phyloP scores from a whole-genome alignment of 1,284 basidiomycete species.

The Golubevia pallescens region DNA sequence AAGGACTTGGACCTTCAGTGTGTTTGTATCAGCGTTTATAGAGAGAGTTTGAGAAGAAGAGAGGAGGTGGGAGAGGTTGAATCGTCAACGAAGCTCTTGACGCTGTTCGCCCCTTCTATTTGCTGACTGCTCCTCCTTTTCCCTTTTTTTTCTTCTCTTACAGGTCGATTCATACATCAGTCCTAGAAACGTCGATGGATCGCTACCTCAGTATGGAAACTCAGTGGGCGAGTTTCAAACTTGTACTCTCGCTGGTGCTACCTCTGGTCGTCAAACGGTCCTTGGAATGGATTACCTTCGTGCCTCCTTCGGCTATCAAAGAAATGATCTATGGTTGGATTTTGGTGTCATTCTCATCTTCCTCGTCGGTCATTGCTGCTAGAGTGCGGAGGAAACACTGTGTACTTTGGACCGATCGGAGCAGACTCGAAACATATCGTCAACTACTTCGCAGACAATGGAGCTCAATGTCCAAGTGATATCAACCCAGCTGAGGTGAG shows the following conservation, averaged over 20 bases:
- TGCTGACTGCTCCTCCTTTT: too few relatives aligned
- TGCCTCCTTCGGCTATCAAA: constrained; percentile 30
- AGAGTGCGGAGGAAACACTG: constrained; percentile 41
- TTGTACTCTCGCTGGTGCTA: constrained; percentile 36
- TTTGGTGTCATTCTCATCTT: constrained; percentile 41
- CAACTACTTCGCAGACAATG: constrained; percentile 45
- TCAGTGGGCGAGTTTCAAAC: constrained; percentile 34
- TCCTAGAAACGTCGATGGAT: constrained; percentile 18
- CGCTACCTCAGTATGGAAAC: constrained; percentile 19
- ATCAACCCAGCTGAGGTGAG: constrained; percentile 47
- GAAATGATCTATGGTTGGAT: constrained; percentile 36
- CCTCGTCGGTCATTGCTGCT: constrained; percentile 24
- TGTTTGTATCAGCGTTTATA: too few relatives aligned
- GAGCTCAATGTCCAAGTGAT: constrained; percentile 22
- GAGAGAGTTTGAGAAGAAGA: too few relatives aligned
- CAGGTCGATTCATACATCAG: constrained; percentile 35
- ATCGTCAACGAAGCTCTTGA: too few relatives aligned
- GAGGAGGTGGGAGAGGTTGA: too few relatives aligned
- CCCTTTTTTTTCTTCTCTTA: constrained; percentile 10
- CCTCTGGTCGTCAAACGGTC: constrained; percentile 27
- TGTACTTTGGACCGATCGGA: constrained; percentile 53
- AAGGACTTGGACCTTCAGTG: constrained; percentile 22
- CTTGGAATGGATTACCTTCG: constrained; percentile 33
- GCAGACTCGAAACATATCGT: constrained; percentile 38
- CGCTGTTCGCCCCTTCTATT: too few relatives aligned